Conservation (phyloP, 2,329 filamentous ascomycete species). For the Trichoderma koningiopsis region DNA sequence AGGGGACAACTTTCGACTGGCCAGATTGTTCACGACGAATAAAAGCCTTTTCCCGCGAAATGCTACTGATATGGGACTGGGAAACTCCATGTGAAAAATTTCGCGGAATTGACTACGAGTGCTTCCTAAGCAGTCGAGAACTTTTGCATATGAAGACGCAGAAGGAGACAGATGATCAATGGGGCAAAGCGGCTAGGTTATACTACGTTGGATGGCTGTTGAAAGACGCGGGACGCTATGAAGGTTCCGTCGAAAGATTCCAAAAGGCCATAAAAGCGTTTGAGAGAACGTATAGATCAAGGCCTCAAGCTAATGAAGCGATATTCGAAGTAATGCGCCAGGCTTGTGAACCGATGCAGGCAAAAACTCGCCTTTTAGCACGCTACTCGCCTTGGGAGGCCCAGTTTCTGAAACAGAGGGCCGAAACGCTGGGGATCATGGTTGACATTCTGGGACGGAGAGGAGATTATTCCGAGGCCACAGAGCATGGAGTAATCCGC, state of each 20-base stretch:
- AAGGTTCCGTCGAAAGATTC: not conserved
- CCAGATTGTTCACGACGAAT: not conserved
- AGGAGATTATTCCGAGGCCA: no score
- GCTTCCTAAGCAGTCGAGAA: not conserved
- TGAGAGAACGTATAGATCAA: no score
- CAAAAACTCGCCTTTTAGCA: no score
- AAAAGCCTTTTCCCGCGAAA: not conserved
- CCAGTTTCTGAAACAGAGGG: no score
- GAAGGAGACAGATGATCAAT: not conserved
- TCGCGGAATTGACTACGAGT: not conserved
- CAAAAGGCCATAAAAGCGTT: not conserved
- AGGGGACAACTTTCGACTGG: no score
- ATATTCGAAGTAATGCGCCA: no score
- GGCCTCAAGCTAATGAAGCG: no score
- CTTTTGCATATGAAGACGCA: not conserved
- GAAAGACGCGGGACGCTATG: not conserved
- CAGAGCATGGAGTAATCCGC: no score
- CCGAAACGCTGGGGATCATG: no score
- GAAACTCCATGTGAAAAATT: not conserved
- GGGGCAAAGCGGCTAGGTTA: not conserved
- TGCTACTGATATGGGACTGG: constrained; percentile 18
- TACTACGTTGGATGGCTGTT: not conserved
- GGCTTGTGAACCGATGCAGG: no score
- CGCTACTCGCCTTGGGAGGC: no score
- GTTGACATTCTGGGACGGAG: no score